Evolutionary conservation across 2,329 filamentous ascomycete genomes (phyloP).

Genomic region (Cercospora sp.): DNA sequence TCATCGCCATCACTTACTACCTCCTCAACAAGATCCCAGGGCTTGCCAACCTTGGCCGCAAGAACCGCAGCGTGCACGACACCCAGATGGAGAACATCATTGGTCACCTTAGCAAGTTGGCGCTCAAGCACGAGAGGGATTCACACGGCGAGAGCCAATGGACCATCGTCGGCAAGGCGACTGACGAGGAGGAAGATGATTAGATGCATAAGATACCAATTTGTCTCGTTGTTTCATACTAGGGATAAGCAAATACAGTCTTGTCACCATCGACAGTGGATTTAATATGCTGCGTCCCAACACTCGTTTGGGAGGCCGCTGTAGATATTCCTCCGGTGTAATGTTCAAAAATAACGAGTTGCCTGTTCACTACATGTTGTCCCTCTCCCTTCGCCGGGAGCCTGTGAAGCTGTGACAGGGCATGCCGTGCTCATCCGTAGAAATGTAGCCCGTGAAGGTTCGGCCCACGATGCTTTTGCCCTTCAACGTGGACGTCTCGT

Average conservation of each 20-base stretch:
- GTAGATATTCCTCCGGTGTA: slow-evolving; percentile 22
- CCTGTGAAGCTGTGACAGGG: neutral
- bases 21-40: slow-evolving; percentile 59
- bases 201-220: slow-evolving; percentile 38
- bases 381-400: neutral
- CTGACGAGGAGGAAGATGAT: slow-evolving; percentile 52
- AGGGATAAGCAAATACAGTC: slow-evolving; percentile 26
- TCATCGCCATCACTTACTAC: slow-evolving; percentile 66
- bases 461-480: neutral
- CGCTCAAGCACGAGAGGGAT: slow-evolving; percentile 59
- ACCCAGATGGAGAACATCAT: slow-evolving; percentile 67
- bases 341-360: slow-evolving; percentile 6
- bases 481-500: neutral
- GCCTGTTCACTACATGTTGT: neutral
- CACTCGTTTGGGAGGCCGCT: slow-evolving; percentile 19
- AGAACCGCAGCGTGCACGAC: slow-evolving; percentile 61
- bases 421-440: neutral
- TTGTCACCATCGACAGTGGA: slow-evolving; percentile 28
- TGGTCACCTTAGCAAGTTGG: slow-evolving; percentile 63
- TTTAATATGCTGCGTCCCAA: slow-evolving; percentile 20
- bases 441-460: neutral
- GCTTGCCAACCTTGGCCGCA: slow-evolving; percentile 64
- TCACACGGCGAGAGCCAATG: slow-evolving; percentile 48
- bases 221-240: slow-evolving; percentile 25
- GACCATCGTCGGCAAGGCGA: slow-evolving; percentile 46